Base-by-base conservation (phyloP, 257 asterid genomes). In the Lantana camara region DNA sequence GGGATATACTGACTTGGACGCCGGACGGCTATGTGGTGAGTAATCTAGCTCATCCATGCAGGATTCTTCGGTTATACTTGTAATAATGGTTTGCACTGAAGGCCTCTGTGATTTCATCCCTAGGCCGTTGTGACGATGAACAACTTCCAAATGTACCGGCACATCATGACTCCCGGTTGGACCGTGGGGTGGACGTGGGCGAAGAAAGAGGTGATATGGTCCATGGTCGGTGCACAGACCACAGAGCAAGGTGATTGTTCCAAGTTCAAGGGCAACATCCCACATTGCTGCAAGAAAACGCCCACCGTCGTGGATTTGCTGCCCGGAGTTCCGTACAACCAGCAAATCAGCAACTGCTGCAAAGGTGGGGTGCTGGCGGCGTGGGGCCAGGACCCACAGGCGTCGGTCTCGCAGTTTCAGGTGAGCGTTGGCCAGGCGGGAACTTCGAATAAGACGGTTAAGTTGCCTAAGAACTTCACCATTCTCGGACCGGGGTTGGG, bases 1-100 rank as follows among this genome's bases (percentile, higher is more conserved):
- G 98, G 98, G 98, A 92, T 61, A 54, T 92, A 8, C 81, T 89
- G 89, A 78, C 95, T 23, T 92, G 98, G 98, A 87, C 96, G 40
- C 83, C 95, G 10, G 98, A 92, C 72, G 98, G 98, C 54, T 92
- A 87, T 68, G 96, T 87, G 77, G 98, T 92, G 19, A 40, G 92
- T 71, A 27, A 27, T 16, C 27, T n/a, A n/a, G n/a, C n/a, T 1
- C 17, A 50, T 14, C 10, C 15, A 20, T 12, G 14, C 45, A 1
- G 23, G 7, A 29, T 24, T 55, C 24, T 37, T 23, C n/a, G n/a
- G 7, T 34, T 38, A 38, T n/a, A 0, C 2, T 13, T 54, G 14
- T 27, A n/a, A n/a, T 27, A 27, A 27, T 2, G 5, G 32, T 27
- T 27, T 27, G 32, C 5, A 2, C 32, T 27, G 32, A 27, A 5